These are phyloP conservation scores for Collybia sordida DNA, from an alignment of 768 basidiomycete genomes.

Conservation along the genomic window DNA sequence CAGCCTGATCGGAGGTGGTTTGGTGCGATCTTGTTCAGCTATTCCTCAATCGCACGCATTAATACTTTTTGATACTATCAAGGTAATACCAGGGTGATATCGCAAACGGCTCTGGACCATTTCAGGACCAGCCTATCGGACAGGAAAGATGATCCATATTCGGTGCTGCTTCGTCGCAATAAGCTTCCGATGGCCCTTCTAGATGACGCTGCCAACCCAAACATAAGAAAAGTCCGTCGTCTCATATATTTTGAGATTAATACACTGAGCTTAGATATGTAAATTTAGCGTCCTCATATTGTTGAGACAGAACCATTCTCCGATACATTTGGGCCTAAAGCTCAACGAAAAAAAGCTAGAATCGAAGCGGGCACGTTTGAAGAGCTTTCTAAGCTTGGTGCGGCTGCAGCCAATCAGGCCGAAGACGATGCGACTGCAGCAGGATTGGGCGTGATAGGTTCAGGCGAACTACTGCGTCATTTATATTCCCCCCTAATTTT, in stretches of 20 bases:
- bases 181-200: constrained; percentile 97
- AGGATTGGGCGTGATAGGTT: constrained; percentile 47
- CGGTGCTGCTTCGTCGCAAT: constrained; percentile 89
- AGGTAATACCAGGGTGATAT: constrained; percentile 99
- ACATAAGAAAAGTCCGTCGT: constrained; percentile 62
- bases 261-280: constrained; percentile 4
- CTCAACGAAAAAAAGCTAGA: constrained; percentile 87
- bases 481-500: neutral
- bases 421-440: constrained; percentile 38
- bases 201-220: constrained; percentile 84
- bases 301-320: constrained; percentile 94
- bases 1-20: constrained; percentile 98
- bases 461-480: constrained; percentile 5
- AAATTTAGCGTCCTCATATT: constrained; percentile 77
- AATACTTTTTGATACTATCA: neutral
- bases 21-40: constrained; percentile 51
- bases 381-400: constrained; percentile 73
- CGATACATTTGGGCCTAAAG: constrained; percentile 95
- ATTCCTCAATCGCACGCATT: no score
- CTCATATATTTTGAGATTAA: neutral
- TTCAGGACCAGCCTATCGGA: constrained; percentile 86
- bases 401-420: constrained; percentile 54
- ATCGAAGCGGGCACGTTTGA: constrained; percentile 91
- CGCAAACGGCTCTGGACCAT: constrained; percentile 93
- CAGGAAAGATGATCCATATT: constrained; percentile 93